These are phyloP conservation scores for Tubosaeta sp. DNA, from an alignment of 768 basidiomycete species.

Conservation along the genomic window DNA sequence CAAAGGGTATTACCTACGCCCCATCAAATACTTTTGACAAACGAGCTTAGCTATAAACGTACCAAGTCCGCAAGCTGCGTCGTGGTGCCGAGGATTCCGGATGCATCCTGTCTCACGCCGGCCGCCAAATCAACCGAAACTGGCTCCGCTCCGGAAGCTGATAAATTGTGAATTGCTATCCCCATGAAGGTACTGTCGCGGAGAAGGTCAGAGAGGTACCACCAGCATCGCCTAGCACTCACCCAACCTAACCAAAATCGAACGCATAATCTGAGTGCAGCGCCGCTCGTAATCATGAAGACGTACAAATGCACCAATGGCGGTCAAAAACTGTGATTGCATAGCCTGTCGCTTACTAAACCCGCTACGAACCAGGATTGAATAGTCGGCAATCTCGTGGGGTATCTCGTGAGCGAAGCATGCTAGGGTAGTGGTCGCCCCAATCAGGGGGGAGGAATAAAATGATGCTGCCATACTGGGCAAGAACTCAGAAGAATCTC, in stretches of 20 bases:
- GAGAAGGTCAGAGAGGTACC: constrained; percentile 2
- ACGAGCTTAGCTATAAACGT: constrained; percentile 29
- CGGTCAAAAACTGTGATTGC: constrained; percentile 90
- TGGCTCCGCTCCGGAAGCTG: constrained; percentile 43
- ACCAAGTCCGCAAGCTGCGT: constrained; percentile 77
- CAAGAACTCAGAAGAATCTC: constrained; percentile 1
- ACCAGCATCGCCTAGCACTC: constrained; percentile 2
- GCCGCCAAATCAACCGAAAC: constrained; percentile 61
- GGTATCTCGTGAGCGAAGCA: constrained; percentile 96
- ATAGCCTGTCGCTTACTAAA: constrained; percentile 90
- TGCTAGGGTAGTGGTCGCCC: constrained; percentile 91
- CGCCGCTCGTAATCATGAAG: constrained; percentile 8
- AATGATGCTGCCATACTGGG: constrained; percentile 91
- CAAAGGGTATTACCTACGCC: constrained; percentile 78
- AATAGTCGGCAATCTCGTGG: constrained; percentile 96
- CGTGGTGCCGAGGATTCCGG: constrained; percentile 81
- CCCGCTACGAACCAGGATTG: constrained; percentile 85
- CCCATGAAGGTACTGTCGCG: constrained; percentile 74
- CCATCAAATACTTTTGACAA: constrained; percentile 11
- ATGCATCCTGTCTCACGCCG: constrained; percentile 69
- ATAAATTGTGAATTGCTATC: constrained; percentile 76
- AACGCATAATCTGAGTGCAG: constrained; percentile 15
- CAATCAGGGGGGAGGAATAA: constrained; percentile 91
- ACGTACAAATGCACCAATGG: constrained; percentile 83
- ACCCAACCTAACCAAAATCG: constrained; percentile 34